Evolutionary conservation across 192 early-diverging fungal genomes (phyloP).

Genomic region (Cetraspora pellucida): DNA sequence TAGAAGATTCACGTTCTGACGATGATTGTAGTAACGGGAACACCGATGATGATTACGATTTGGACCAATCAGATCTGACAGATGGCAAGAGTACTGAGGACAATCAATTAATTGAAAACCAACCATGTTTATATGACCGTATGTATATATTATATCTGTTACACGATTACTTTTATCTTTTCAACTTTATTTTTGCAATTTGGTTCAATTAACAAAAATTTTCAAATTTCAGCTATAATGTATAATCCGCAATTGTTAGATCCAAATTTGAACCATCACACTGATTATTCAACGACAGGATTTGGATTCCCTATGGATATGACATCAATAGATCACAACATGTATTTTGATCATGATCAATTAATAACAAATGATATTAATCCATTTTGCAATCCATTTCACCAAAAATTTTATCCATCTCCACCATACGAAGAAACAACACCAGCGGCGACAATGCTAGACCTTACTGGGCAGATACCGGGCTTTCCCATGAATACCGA

Average conservation of each 20-base stretch:
- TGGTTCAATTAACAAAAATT: neutral
- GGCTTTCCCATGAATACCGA: slow-evolving; percentile 7
- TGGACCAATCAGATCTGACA: slow-evolving; percentile 12
- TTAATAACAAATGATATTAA: neutral
- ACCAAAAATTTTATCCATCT: slow-evolving; percentile 31
- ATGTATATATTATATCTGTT: neutral
- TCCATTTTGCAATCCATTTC: slow-evolving; percentile 14
- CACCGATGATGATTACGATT: slow-evolving; percentile 22
- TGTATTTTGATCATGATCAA: neutral
- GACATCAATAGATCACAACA: slow-evolving; percentile 7
- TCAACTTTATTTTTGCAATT: neutral
- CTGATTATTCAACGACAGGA: neutral
- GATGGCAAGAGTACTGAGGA: neutral
- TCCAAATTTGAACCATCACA: slow-evolving; percentile 1
- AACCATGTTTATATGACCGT: slow-evolving; percentile 25
- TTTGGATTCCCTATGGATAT: slow-evolving; percentile 11
- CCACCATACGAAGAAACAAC: slow-evolving; percentile 21
- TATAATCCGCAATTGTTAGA: neutral
- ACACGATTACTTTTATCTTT: neutral
- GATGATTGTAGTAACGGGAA: slow-evolving; percentile 28
- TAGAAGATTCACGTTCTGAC: slow-evolving; percentile 27
- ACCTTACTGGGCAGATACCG: neutral
- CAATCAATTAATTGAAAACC: neutral
- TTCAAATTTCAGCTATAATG: neutral
- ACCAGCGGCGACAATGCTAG: neutral